Conservation (phyloP, 208 protist genomes). For the Phytomonas francai region DNA sequence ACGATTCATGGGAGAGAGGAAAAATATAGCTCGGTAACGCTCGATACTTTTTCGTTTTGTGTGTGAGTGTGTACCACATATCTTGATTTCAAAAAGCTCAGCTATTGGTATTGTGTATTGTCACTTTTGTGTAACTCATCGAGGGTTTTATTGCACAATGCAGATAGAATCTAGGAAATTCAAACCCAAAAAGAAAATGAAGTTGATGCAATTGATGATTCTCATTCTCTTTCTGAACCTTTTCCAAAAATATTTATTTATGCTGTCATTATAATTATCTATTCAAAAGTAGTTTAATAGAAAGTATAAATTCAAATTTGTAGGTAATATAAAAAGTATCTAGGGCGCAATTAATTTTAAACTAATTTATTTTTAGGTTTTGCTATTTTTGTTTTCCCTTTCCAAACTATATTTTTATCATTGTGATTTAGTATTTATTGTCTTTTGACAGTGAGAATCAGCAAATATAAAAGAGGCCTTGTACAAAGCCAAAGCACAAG, state of each 20-base stretch:
- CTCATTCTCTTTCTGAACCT: not conserved
- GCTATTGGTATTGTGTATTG: not conserved
- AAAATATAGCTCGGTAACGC: not conserved
- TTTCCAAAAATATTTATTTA: slow-evolving; percentile 1
- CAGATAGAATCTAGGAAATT: not conserved
- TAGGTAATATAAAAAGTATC: not conserved
- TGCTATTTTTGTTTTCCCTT: not conserved
- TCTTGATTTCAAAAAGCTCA: not conserved
- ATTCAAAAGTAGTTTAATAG: not conserved
- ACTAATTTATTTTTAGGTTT: not conserved
- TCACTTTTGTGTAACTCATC: not conserved
- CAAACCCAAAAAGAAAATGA: not conserved
- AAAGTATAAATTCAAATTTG: not conserved
- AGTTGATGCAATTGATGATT: not conserved
- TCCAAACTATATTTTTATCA: not conserved
- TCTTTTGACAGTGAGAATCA: not conserved
- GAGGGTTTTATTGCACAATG: not conserved
- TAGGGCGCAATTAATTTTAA: not conserved
- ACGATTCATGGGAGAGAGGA: not conserved
- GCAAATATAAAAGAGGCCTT: not conserved
- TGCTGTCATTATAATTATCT: not conserved
- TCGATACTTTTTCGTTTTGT: not conserved
- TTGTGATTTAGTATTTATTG: not conserved
- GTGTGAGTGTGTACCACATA: not conserved
- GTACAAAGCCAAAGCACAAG: not conserved